Evolutionary conservation across 768 basidiomycete genomes (phyloP).

Genomic region (Lactarius deliciosus): DNA sequence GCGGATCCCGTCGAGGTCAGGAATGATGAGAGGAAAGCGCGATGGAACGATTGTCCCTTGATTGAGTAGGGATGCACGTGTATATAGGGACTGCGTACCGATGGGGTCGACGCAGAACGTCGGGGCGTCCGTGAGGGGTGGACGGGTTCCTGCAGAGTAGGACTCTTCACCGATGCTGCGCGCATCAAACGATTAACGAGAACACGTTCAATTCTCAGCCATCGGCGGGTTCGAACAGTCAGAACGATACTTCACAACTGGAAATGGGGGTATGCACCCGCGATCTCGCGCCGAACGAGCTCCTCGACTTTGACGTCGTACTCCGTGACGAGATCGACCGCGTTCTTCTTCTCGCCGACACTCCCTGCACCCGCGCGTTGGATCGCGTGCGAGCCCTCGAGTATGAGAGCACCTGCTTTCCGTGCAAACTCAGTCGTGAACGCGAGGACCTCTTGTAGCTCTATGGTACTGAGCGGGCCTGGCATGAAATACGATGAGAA

Average conservation of each 20-base stretch:
- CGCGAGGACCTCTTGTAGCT: slow-evolving; percentile 59
- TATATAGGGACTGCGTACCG: slow-evolving; percentile 44
- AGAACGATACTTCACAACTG: slow-evolving; percentile 55
- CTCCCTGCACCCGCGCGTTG: slow-evolving; percentile 50
- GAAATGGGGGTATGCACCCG: slow-evolving; percentile 66
- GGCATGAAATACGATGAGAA: not conserved
- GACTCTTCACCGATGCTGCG: slow-evolving; percentile 92
- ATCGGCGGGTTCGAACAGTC: not conserved
- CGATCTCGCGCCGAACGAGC: slow-evolving; percentile 69
- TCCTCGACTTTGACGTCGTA: slow-evolving; percentile 92
- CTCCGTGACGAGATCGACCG: slow-evolving; percentile 93
- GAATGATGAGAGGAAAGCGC: not conserved
- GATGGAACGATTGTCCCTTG: not conserved
- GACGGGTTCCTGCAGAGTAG: slow-evolving; percentile 70
- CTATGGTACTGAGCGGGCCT: slow-evolving; percentile 39
- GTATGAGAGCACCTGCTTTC: slow-evolving; percentile 71
- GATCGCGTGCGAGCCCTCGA: slow-evolving; percentile 76
- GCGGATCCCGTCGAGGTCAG: not conserved
- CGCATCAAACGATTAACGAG: slow-evolving; percentile 3
- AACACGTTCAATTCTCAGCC: not conserved
- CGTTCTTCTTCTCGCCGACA: slow-evolving; percentile 86
- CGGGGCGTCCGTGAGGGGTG: slow-evolving; percentile 77
- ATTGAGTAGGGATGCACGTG: not conserved
- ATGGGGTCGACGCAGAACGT: slow-evolving; percentile 98
- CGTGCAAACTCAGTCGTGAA: slow-evolving; percentile 74